phyloP scores from a whole-genome alignment of 306 rosid species.

The Phaseolus lunatus region DNA sequence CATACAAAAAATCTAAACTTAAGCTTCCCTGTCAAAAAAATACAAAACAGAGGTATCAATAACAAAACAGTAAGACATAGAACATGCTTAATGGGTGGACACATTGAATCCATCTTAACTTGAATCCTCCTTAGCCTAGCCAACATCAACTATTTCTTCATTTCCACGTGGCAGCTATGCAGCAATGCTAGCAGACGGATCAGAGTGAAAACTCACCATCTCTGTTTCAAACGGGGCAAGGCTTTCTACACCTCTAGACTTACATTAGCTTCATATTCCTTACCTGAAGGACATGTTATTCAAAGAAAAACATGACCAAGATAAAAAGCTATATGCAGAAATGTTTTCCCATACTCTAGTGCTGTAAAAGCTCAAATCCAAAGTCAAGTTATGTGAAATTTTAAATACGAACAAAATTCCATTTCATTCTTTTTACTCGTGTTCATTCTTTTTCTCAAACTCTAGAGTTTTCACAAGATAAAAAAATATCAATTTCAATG shows the following conservation, averaged over 20 bases:
- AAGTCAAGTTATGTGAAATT: not conserved
- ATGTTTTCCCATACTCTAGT: not conserved
- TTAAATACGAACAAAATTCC: slow-evolving; percentile 24
- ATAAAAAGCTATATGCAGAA: slow-evolving; percentile 5
- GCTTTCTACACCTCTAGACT: slow-evolving; percentile 67
- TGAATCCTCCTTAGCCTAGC: slow-evolving; percentile 20
- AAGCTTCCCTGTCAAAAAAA: slow-evolving; percentile 4
- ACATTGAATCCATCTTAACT: slow-evolving; percentile 18
- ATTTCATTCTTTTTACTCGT: too few species aligned
- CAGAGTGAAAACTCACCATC: slow-evolving; percentile 52
- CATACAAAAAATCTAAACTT: slow-evolving; percentile 22
- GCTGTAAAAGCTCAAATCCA: slow-evolving; percentile 26
- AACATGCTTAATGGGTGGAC: slow-evolving; percentile 26
- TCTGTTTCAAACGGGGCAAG: slow-evolving; percentile 74
- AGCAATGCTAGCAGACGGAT: slow-evolving; percentile 10
- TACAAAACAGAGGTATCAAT: not conserved
- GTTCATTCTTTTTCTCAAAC: too few species aligned
- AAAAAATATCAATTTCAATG: slow-evolving; percentile 2
- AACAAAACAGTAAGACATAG: slow-evolving; percentile 15
- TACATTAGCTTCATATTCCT: slow-evolving; percentile 69
- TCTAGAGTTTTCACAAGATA: too few species aligned
- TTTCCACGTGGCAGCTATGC: slow-evolving; percentile 3
- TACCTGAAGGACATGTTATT: slow-evolving; percentile 54
- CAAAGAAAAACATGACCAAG: slow-evolving; percentile 23
- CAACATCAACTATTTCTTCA: not conserved